Evolutionary conservation across 2,329 filamentous ascomycete species (phyloP).

Genomic region (Apiospora malaysiana): DNA sequence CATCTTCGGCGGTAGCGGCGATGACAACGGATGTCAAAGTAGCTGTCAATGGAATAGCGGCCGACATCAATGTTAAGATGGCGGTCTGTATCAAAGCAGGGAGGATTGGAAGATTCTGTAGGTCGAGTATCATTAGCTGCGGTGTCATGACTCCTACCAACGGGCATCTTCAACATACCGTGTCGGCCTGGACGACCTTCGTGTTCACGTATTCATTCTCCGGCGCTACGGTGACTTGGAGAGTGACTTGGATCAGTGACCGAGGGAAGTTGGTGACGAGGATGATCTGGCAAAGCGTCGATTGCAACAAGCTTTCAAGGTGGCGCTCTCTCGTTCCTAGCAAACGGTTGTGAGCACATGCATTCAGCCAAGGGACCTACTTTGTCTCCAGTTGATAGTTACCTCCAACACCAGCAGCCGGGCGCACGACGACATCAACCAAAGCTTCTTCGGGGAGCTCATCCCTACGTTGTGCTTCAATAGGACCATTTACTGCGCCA

Average conservation of each 20-base stretch:
- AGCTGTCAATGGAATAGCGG: constrained; percentile 78
- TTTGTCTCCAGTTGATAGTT: constrained; percentile 34
- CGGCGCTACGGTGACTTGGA: constrained; percentile 76
- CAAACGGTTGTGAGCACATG: constrained; percentile 25
- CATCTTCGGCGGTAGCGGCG: constrained; percentile 56
- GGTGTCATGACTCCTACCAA: background rate
- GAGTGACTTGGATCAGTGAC: constrained; percentile 77
- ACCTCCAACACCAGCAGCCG: constrained; percentile 84
- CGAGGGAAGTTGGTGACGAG: constrained; percentile 78
- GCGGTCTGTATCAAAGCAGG: constrained; percentile 83
- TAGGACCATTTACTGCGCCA: constrained; percentile 87
- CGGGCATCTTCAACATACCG: constrained; percentile 52
- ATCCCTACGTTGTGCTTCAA: constrained; percentile 87
- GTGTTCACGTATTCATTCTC: constrained; percentile 69
- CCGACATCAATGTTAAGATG: constrained; percentile 79
- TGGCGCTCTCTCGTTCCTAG: constrained; percentile 77
- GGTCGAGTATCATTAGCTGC: background rate
- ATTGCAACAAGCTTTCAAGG: constrained; percentile 77
- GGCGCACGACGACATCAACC: constrained; percentile 88
- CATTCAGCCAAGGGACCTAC: background rate
- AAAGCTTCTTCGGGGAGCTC: constrained; percentile 91
- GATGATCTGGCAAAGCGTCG: constrained; percentile 75
- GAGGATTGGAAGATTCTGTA: constrained; percentile 77
- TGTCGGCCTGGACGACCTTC: constrained; percentile 64
- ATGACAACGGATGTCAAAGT: constrained; percentile 71